Percentiles rank a stretch among this genome's conserved stretches.
Conservation (phyloP, 345 rosid species). For the Gossypium sturtianum region DNA sequence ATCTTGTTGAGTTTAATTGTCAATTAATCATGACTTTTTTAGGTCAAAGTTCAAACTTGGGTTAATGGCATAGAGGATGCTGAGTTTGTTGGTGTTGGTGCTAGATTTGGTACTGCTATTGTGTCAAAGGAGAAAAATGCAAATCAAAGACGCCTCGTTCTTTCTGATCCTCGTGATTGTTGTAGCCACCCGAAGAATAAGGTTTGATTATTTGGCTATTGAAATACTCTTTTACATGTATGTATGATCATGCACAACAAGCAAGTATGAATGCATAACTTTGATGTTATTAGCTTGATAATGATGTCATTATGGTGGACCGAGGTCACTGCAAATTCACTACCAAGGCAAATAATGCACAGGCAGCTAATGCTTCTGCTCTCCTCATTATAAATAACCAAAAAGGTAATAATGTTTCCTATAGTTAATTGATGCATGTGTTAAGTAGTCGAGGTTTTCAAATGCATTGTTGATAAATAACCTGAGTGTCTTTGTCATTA, state of each 20-base stretch:
- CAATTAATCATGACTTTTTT: conserved; percentile 3
- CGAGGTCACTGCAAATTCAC: conserved; percentile 91
- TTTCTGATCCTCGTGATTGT: conserved; percentile 85
- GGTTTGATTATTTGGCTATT: conserved; percentile 33
- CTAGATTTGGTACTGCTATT: conserved; percentile 76
- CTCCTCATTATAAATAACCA: conserved; percentile 81
- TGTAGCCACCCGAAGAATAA: conserved; percentile 57
- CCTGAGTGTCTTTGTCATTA: not conserved
- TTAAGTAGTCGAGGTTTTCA: not conserved
- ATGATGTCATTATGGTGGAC: conserved; percentile 79
- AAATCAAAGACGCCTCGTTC: conserved; percentile 55
- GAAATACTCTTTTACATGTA: too few species aligned
- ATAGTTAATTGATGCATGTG: not conserved
- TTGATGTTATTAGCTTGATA: conserved; percentile 49
- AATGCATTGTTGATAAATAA: not conserved
- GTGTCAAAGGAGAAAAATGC: conserved; percentile 95
- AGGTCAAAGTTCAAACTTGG: conserved; percentile 99
- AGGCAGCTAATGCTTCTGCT: conserved; percentile 90
- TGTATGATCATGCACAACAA: not conserved
- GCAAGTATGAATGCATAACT: conserved; percentile 1
- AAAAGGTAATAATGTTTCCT: conserved; percentile 47
- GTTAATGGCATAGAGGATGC: conserved; percentile 59
- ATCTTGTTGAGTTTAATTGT: not conserved
- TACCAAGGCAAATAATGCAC: conserved; percentile 76
- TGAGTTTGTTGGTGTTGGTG: conserved; percentile 95